A percentile compares a stretch with the other conserved stretches of the same genome.
phyloP scores from a whole-genome alignment of 2,329 filamentous ascomycete genomes.

The Colletotrichum sp. region DNA sequence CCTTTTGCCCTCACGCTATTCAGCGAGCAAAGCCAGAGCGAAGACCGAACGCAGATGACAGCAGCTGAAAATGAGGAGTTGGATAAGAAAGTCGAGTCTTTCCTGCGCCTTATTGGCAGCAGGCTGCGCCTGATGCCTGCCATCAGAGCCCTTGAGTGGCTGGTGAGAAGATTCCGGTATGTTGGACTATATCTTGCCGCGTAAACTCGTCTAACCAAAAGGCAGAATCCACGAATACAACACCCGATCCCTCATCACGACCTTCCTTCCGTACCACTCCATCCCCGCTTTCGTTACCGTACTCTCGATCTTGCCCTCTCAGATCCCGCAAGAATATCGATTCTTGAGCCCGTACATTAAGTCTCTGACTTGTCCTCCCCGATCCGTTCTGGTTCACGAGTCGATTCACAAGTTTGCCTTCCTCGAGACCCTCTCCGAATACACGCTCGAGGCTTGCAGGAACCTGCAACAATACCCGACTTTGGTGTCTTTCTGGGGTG shows the following conservation, averaged over 20 bases:
- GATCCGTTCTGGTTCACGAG: slow-evolving; percentile 82
- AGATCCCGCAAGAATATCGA: slow-evolving; percentile 75
- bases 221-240: slow-evolving; percentile 89
- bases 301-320: slow-evolving; percentile 83
- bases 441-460: slow-evolving; percentile 77
- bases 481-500: slow-evolving; percentile 89
- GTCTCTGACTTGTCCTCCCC: slow-evolving; percentile 76
- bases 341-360: slow-evolving; percentile 88
- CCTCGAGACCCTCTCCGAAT: slow-evolving; percentile 76
- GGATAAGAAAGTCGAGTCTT: slow-evolving; percentile 78
- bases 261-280: slow-evolving; percentile 92
- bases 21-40: slow-evolving; percentile 88
- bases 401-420: slow-evolving; percentile 80
- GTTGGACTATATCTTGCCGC: slow-evolving; percentile 27
- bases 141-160: slow-evolving; percentile 92
- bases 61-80: slow-evolving; percentile 81
- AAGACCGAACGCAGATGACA: slow-evolving; percentile 88
- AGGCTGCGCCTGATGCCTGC: slow-evolving; percentile 84
- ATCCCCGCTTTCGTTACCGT: slow-evolving; percentile 85
- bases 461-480: slow-evolving; percentile 76
- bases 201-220: background rate
- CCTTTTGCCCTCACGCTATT: slow-evolving; percentile 82
- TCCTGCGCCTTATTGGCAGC: slow-evolving; percentile 79
- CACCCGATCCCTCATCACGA: slow-evolving; percentile 75
- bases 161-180: slow-evolving; percentile 87